Conservation (phyloP, 345 rosid species). For the Eucalyptus rudis region DNA sequence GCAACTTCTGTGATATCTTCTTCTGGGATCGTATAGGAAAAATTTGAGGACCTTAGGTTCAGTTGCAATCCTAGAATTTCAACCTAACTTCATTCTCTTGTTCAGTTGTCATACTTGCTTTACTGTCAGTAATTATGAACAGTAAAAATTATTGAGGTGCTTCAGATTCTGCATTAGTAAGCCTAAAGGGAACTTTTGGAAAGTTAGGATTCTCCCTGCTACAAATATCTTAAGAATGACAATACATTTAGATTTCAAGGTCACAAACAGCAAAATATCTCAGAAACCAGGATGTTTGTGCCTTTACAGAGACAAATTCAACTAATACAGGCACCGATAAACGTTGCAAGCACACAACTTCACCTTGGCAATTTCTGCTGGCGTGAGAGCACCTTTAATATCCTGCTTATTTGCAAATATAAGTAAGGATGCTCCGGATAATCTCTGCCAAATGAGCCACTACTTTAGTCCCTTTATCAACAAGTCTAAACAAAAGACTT, state of each 20-base stretch:
- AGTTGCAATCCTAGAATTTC: neutral
- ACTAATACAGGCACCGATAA: neutral
- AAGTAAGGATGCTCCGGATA: constrained; percentile 84
- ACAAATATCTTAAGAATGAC: neutral
- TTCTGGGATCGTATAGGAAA: neutral
- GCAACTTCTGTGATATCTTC: neutral
- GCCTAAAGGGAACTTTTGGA: neutral
- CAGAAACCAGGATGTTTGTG: neutral
- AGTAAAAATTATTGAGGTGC: neutral
- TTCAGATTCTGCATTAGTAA: neutral
- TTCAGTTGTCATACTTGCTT: neutral
- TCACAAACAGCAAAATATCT: neutral
- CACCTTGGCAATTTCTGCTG: constrained; percentile 78
- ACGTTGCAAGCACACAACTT: neutral
- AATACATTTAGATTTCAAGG: neutral
- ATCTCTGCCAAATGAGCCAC: constrained; percentile 32
- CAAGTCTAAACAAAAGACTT: neutral
- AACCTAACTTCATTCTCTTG: neutral
- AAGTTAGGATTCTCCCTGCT: neutral
- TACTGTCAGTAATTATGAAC: neutral
- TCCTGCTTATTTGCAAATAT: constrained; percentile 90
- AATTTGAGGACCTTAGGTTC: neutral
- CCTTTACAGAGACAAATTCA: neutral
- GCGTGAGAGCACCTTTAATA: constrained; percentile 76
- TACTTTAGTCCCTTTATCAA: neutral